Conservation (phyloP, 2,329 filamentous ascomycete genomes). For the Emergomyces orientalis region DNA sequence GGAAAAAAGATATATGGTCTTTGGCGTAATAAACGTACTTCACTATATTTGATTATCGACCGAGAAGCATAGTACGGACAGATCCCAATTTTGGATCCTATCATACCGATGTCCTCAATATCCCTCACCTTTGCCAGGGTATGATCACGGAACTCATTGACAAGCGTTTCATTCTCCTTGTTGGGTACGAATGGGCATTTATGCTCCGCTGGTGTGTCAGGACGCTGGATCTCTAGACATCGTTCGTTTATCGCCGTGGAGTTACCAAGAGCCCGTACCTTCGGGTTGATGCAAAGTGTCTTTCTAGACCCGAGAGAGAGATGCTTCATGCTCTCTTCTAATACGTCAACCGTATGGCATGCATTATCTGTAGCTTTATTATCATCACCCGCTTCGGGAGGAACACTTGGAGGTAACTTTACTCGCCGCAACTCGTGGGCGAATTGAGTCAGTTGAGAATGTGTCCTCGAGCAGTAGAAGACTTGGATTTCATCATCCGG, state of each 20-base stretch:
- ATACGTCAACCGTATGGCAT: constrained; percentile 15
- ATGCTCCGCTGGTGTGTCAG: constrained; percentile 50
- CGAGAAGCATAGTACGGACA: constrained; percentile 97
- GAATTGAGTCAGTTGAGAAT: constrained; percentile 86
- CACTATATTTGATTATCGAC: constrained; percentile 67
- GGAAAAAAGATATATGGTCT: neutral
- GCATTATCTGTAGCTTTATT: constrained; percentile 15
- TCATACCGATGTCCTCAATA: constrained; percentile 75
- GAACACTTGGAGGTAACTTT: constrained; percentile 63
- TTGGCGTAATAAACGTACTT: constrained; percentile 39
- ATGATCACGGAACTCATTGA: constrained; percentile 76
- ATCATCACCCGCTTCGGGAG: constrained; percentile 29
- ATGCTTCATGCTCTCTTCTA: constrained; percentile 62
- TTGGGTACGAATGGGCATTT: constrained; percentile 69
- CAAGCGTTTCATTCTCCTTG: constrained; percentile 61
- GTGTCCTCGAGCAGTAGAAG: constrained; percentile 85
- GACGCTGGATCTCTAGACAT: constrained; percentile 81
- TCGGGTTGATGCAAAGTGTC: constrained; percentile 79
- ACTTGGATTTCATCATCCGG: constrained; percentile 63
- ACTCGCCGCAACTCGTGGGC: constrained; percentile 72
- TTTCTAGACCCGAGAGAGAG: constrained; percentile 78
- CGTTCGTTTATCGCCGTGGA: constrained; percentile 84
- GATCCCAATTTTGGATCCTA: constrained; percentile 70
- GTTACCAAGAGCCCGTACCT: constrained; percentile 60
- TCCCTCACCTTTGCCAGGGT: constrained; percentile 77